Base-by-base conservation (phyloP, 148 eudicot species). In the Spergularia marina region DNA sequence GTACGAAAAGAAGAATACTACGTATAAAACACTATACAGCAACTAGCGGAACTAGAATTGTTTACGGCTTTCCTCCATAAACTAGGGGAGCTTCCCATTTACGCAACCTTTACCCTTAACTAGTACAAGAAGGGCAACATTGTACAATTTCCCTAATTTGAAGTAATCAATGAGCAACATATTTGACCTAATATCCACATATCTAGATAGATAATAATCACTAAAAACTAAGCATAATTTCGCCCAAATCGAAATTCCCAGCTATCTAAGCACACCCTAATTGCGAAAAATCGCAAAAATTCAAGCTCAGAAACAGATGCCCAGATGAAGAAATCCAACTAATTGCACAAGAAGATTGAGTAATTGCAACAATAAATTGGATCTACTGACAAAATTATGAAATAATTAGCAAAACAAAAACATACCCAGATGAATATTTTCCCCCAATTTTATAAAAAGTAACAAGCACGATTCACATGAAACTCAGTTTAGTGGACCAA, bases 241-340 rank as follows among this genome's bases (percentile, higher is more conserved):
- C 53, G 54, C 70, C 36, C 71, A 20, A 13, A 10, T 21, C 36
- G 21, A 23, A 47, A 68, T 44, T n/a, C 54, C 53, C 15, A 18
- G 14, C 34, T 21, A 51, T 49, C 20, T 18, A 68, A 68, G 25
- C 55, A 68, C 71, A 66, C 51, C 25, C 44, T 44, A 68, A 12
- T 51, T 68, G 71, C 39, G 49, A 51, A 12, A 12, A 30, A 30
- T 3, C 4, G 23, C 18, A 51, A 49, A 30, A 4, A 5, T 49
- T 68, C 17, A 12, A 49, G 10, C 71, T 68, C 71, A 68, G 3
- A 65, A 65, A 41, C 17, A 0, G 23, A 68, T 44, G 76, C 80
- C 80, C 83, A 80, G 73, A 57, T 71, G 53, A 76, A 44, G 51
- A 71, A 71, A 49, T 36, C 71, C 76, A 47, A 12, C 73, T 65